phyloP scores from a whole-genome alignment of 192 early-diverging fungal genomes.

The Coemansia sp. region DNA sequence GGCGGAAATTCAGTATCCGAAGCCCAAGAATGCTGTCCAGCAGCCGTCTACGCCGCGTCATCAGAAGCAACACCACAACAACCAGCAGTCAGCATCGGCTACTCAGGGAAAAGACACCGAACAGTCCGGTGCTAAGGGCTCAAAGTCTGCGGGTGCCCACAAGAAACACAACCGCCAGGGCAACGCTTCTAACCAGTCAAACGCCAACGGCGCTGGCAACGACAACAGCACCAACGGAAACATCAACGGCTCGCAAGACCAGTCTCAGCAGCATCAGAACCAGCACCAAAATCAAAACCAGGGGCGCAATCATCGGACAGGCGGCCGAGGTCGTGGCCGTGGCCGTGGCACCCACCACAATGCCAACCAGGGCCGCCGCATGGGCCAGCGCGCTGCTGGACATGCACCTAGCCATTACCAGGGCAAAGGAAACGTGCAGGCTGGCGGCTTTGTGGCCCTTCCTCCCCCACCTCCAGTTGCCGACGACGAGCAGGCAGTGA shows the following conservation, averaged over 20 bases:
- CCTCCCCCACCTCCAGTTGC: conserved; percentile 40
- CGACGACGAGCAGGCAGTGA: conserved; percentile 45
- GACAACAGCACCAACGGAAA: conserved; percentile 7
- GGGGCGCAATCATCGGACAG: conserved; percentile 24
- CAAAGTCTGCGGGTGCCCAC: conserved; percentile 6
- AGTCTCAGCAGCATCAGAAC: not conserved
- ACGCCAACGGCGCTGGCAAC: conserved; percentile 5
- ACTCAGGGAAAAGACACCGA: conserved; percentile 1
- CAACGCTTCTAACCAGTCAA: not conserved
- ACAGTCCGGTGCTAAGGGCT: not conserved
- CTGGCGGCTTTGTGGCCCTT: conserved; percentile 25
- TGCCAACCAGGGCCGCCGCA: conserved; percentile 18
- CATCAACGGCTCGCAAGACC: not conserved
- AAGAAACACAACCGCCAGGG: conserved; percentile 12
- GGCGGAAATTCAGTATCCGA: conserved; percentile 50
- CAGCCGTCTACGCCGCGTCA: conserved; percentile 23
- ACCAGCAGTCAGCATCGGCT: not conserved
- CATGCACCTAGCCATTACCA: conserved; percentile 51
- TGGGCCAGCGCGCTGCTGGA: conserved; percentile 31
- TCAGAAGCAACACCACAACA: conserved; percentile 15
- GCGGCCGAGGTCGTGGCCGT: conserved; percentile 32
- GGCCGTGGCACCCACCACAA: conserved; percentile 22
- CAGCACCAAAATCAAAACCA: conserved; percentile 17
- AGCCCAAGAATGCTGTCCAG: conserved; percentile 37
- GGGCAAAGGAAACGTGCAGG: conserved; percentile 55